Percentiles rank a stretch among this genome's conserved stretches.
Evolutionary conservation across 768 basidiomycete genomes (phyloP).

Genomic region (Russula sp.): DNA sequence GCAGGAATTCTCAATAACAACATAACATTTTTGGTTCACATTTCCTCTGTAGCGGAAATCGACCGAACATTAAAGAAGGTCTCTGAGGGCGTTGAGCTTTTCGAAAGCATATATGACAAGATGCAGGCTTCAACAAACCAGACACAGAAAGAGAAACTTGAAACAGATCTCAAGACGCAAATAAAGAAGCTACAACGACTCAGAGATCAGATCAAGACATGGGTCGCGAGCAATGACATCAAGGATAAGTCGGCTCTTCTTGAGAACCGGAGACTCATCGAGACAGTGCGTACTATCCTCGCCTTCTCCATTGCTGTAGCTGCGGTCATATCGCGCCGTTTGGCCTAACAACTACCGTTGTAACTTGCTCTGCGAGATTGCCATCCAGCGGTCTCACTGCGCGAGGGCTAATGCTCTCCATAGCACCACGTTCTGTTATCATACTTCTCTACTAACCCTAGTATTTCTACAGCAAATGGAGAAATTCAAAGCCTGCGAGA

Average conservation of each 20-base stretch:
- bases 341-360: background rate
- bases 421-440: background rate
- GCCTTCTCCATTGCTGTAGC: background rate
- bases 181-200: conserved; percentile 92
- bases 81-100: conserved; percentile 89
- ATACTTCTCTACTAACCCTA: conserved; percentile 30
- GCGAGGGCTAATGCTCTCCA: background rate
- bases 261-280: conserved; percentile 94
- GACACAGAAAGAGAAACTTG: conserved; percentile 98
- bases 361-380: background rate
- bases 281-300: conserved; percentile 67
- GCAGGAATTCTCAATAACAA: background rate
- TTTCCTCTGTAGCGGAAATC: conserved; percentile 76
- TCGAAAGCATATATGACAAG: conserved; percentile 96
- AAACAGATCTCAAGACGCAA: conserved; percentile 94
- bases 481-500: conserved; percentile 99
- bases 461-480: conserved; percentile 90
- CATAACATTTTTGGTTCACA: conserved; percentile 1
- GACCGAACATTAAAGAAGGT: conserved; percentile 99
- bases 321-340: background rate
- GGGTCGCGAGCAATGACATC: conserved; percentile 97
- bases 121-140: conserved; percentile 95
- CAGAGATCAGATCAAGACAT: conserved; percentile 89
- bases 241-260: conserved; percentile 94
- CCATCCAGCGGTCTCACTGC: background rate